Evolutionary conservation across 2,329 filamentous ascomycete species (phyloP), one percentile per base, ranked within the genome.

Genomic region (Colletotrichum abscissum): DNA sequence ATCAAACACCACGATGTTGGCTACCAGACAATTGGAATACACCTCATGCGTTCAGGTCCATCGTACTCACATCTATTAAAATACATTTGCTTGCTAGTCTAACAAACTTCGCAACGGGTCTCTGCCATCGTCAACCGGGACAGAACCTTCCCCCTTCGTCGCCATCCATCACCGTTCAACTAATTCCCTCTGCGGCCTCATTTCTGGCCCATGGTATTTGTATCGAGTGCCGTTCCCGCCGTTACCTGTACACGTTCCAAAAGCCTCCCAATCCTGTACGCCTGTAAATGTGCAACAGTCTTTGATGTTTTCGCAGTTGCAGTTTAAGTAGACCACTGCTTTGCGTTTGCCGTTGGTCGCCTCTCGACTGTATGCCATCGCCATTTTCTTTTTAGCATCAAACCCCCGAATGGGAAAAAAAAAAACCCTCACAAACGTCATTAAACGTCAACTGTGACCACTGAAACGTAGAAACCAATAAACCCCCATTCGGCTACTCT

Each of bases 21-120:
- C 42, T 8, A n/a, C 42, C 42, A 49, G 19, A 9, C 19, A n/a
- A n/a, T 49, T 49, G 8, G 42, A 5, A 49, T 19, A n/a, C 19
- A 49, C 16, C 8, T 49, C 8, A n/a, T n/a, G 16, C 19, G 42
- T n/a, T 49, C 42, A 28, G 38, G 54, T 66, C 35, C 67, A 26
- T 75, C 58, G 30, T 78, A 77, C 80, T 80, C 79, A 78, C 79
- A 77, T 84, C 82, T 84, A 84, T 83, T 84, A 84, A 77, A 84
- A 80, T 84, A 84, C 82, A 84, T 76, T 64, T 65, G 70, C 67
- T 69, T 75, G 69, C 74, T 75, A 69, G 58, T 76, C 63, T 74
- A 69, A 71, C 68, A 75, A 72, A 68, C 58, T 75, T 57, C 67
- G 62, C 57, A 57, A 49, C 67, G 28, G 35, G 49, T 54, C 38